Conservation (phyloP, 73 alveolate genomes). For the Paramecium pentaurelia region DNA sequence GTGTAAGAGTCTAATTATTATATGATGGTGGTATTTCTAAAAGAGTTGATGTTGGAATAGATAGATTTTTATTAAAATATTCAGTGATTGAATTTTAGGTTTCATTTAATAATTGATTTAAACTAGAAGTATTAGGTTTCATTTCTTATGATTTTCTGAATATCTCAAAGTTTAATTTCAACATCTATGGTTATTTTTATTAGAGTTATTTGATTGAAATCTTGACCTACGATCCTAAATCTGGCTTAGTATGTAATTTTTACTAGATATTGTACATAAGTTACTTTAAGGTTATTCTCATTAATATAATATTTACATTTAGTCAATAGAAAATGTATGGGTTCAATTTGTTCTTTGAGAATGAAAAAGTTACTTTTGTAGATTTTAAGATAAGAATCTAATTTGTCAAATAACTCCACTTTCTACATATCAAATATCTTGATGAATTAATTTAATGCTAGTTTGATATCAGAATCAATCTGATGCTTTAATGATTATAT, state of each 20-base stretch:
- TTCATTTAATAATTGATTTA: not conserved
- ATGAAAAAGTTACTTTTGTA: not conserved
- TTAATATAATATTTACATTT: constrained; percentile 19
- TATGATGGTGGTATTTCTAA: not conserved
- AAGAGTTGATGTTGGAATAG: not conserved
- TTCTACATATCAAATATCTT: not conserved
- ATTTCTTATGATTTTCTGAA: not conserved
- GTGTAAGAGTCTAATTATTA: not conserved
- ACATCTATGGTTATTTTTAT: not conserved
- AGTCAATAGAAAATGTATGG: not conserved
- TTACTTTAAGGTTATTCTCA: constrained; percentile 6
- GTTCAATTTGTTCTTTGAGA: not conserved
- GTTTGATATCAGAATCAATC: not conserved
- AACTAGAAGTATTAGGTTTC: not conserved
- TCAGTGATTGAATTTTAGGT: not conserved
- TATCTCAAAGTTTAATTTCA: not conserved
- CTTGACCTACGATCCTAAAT: not conserved
- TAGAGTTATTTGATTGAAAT: not conserved
- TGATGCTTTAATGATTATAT: not conserved
- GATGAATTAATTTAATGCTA: not conserved
- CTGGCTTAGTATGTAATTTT: constrained; percentile 17
- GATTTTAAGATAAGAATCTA: not conserved
- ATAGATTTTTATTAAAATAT: not conserved
- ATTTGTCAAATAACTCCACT: not conserved
- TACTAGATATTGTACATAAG: not conserved